These are phyloP conservation scores for Aschersonia sp. DNA, from an alignment of 2,329 filamentous ascomycete genomes.

Conservation along the genomic window DNA sequence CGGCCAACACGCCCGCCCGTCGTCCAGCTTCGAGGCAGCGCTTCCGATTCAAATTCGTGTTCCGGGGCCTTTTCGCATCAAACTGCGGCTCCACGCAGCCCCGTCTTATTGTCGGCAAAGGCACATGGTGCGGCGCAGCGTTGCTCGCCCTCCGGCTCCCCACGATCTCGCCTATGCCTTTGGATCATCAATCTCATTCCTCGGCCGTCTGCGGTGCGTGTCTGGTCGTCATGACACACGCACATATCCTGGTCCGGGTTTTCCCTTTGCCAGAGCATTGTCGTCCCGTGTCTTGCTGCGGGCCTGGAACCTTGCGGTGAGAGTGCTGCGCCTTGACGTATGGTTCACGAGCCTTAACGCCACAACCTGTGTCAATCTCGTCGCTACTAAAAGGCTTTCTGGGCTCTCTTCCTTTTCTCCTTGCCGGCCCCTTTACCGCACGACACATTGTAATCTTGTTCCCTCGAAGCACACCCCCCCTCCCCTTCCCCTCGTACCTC, in stretches of 20 bases:
- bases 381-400: neutral
- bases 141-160: neutral
- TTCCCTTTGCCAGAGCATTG: neutral
- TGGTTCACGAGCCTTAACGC: constrained; percentile 1
- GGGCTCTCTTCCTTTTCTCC: neutral
- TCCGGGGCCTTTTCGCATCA: constrained; percentile 6
- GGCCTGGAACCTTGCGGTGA: constrained; percentile 1
- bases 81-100: neutral
- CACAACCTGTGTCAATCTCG: constrained; percentile 1
- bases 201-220: neutral
- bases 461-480: constrained; percentile 4
- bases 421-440: neutral
- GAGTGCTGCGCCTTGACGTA: constrained; percentile 3
- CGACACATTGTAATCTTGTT: neutral
- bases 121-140: neutral
- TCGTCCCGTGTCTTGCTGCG: neutral
- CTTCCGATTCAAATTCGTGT: constrained; percentile 22
- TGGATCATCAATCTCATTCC: neutral
- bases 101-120: neutral
- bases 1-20: constrained; percentile 1
- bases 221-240: neutral
- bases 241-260: neutral
- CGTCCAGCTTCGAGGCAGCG: constrained; percentile 8
- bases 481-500: constrained; percentile 2
- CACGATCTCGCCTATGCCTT: neutral